phyloP scores from a whole-genome alignment of 2,329 filamentous ascomycete genomes.

The Westerdykella ornata region DNA sequence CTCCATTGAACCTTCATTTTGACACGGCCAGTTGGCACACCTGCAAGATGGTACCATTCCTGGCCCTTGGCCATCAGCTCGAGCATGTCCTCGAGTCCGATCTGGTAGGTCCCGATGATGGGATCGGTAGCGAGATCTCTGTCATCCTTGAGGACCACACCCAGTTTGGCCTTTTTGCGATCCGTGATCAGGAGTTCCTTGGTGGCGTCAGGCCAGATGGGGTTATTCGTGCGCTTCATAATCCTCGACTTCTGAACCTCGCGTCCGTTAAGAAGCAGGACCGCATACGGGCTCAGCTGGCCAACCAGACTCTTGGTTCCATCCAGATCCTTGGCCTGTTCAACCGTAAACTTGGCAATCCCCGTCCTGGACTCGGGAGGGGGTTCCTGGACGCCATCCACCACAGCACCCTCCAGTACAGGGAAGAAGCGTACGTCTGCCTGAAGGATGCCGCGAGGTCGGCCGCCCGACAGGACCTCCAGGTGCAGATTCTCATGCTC shows the following conservation, averaged over 20 bases:
- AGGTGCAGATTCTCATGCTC: slow-evolving; percentile 79
- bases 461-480: slow-evolving; percentile 77
- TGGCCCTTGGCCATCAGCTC: slow-evolving; percentile 86
- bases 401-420: slow-evolving; percentile 64
- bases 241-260: slow-evolving; percentile 84
- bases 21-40: slow-evolving; percentile 72
- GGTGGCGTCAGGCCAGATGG: slow-evolving; percentile 86
- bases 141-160: slow-evolving; percentile 91
- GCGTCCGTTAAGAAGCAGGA: slow-evolving; percentile 83
- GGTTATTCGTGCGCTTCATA: slow-evolving; percentile 94
- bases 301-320: slow-evolving; percentile 87
- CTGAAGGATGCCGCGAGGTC: slow-evolving; percentile 70
- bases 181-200: slow-evolving; percentile 96
- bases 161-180: slow-evolving; percentile 80
- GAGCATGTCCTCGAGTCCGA: slow-evolving; percentile 89
- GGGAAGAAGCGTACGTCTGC: slow-evolving; percentile 93
- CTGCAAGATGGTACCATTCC: slow-evolving; percentile 89
- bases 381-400: slow-evolving; percentile 71
- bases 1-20: slow-evolving; percentile 95
- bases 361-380: slow-evolving; percentile 87
- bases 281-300: slow-evolving; percentile 82
- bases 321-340: slow-evolving; percentile 95
- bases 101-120: slow-evolving; percentile 84
- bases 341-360: slow-evolving; percentile 86
- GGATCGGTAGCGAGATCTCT: slow-evolving; percentile 78